These are phyloP conservation scores for Margaritispora aquatica DNA, from an alignment of 495 filamentous ascomycete genomes.

Conservation along the genomic window DNA sequence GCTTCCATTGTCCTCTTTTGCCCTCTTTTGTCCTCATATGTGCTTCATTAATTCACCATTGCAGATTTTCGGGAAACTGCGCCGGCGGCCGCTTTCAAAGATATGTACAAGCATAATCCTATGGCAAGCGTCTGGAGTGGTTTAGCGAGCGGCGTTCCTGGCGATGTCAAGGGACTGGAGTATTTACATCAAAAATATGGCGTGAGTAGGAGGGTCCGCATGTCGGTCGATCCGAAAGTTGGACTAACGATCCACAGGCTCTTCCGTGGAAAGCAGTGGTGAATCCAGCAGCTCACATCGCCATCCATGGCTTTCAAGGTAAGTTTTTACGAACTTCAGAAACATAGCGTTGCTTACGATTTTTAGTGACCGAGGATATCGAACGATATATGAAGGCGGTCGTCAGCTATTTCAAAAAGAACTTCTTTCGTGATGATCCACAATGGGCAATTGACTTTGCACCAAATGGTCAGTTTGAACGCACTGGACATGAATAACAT, in stretches of 20 bases:
- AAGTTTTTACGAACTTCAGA: neutral
- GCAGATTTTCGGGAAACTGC: slow-evolving; percentile 80
- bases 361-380: slow-evolving; percentile 53
- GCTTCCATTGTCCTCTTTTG: neutral
- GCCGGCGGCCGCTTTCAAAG: slow-evolving; percentile 64
- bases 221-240: neutral
- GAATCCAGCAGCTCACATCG: slow-evolving; percentile 64
- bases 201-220: slow-evolving; percentile 2
- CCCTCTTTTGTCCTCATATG: too few species aligned
- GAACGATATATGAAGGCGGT: slow-evolving; percentile 57
- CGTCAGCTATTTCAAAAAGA: slow-evolving; percentile 10
- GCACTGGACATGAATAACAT: neutral
- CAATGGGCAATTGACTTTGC: slow-evolving; percentile 85
- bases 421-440: slow-evolving; percentile 66
- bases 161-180: slow-evolving; percentile 74
- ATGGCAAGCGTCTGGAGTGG: slow-evolving; percentile 44
- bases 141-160: slow-evolving; percentile 73
- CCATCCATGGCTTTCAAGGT: slow-evolving; percentile 67
- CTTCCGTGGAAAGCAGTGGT: slow-evolving; percentile 67
- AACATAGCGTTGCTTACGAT: neutral
- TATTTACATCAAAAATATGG: slow-evolving; percentile 71
- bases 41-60: neutral
- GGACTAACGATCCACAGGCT: slow-evolving; percentile 13
- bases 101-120: slow-evolving; percentile 69
- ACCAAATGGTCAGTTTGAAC: slow-evolving; percentile 47